Conservation (phyloP, 2,329 filamentous ascomycete genomes). For the Aspergillus ochraceoroseus region DNA sequence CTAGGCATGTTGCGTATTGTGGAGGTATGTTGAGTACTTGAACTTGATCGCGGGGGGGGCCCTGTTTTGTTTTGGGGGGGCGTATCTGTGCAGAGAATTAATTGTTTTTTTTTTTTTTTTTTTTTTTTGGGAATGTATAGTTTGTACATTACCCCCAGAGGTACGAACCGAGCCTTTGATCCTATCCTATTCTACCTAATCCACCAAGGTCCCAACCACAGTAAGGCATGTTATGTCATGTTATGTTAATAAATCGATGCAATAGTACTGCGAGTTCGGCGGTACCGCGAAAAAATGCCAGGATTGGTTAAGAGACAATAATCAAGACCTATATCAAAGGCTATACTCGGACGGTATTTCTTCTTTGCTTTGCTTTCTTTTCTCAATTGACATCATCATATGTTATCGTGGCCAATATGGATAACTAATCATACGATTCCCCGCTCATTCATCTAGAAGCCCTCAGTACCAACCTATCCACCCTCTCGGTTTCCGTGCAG, state of each 20-base stretch:
- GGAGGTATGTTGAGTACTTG: conserved; percentile 51
- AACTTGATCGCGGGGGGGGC: no score
- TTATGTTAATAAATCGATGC: no score
- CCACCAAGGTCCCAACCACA: no score
- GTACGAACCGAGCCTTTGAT: conserved; percentile 48
- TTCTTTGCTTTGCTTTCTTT: not conserved
- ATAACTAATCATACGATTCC: no score
- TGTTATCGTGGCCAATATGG: no score
- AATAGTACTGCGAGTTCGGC: conserved; percentile 99
- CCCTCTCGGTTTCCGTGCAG: conserved; percentile 83
- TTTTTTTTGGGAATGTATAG: conserved; percentile 32
- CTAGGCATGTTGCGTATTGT: conserved; percentile 58
- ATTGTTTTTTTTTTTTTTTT: not conserved
- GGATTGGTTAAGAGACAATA: conserved; percentile 79
- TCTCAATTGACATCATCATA: no score
- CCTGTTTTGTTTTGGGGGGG: no score
- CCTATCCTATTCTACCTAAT: conserved; percentile 20
- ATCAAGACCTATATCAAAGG: conserved; percentile 67
- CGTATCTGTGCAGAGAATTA: no score
- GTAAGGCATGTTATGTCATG: conserved; percentile 9
- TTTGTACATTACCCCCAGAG: conserved; percentile 63
- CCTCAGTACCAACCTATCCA: conserved; percentile 74
- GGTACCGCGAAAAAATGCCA: conserved; percentile 95
- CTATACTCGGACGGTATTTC: conserved; percentile 78
- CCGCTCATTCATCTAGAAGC: conserved; percentile 54